Conservation (phyloP, 352 stramenopile species). For the Phytophthora uliginosa region DNA sequence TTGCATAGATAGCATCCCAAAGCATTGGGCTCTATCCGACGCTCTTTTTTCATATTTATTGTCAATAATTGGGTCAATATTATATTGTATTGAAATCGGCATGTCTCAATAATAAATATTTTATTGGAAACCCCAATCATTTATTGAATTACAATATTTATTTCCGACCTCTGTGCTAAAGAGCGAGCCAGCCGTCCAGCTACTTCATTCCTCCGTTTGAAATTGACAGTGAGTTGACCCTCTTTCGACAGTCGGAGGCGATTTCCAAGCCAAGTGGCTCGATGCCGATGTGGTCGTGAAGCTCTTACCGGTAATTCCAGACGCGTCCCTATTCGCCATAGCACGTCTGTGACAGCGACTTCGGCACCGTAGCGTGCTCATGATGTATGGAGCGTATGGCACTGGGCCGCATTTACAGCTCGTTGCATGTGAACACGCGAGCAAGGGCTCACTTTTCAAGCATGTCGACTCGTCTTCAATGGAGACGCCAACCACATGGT, state of each 20-base stretch:
- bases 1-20: no score
- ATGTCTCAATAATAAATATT: no score
- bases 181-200: background rate
- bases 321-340: background rate
- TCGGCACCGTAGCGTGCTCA: background rate
- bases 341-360: background rate
- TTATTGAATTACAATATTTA: no score
- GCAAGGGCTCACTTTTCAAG: slow-evolving; percentile 3
- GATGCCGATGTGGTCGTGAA: background rate
- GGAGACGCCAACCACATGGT: background rate
- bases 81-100: no score
- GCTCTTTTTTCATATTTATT: no score
- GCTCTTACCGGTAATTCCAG: background rate
- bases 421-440: background rate
- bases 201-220: background rate
- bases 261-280: background rate
- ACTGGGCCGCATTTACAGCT: background rate
- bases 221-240: background rate
- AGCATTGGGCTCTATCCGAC: no score
- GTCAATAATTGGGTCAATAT: no score
- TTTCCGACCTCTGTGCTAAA: no score
- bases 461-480: background rate
- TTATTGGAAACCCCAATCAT: no score
- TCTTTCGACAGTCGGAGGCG: background rate
- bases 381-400: background rate